Conservation (phyloP, 2,329 filamentous ascomycete species). For the Delphinella strobiligena region DNA sequence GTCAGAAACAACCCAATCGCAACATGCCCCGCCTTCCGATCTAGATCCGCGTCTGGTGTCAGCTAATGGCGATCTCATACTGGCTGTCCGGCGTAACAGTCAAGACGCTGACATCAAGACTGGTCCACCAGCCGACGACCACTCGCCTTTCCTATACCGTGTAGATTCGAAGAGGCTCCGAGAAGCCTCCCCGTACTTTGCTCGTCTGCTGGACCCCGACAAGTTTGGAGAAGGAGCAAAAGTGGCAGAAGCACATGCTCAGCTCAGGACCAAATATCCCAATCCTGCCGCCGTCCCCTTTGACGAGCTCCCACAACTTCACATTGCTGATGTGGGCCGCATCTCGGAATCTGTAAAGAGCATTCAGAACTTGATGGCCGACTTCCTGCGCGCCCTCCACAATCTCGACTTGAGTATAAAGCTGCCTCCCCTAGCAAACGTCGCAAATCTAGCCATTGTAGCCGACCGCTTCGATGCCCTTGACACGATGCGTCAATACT, state of each 20-base stretch:
- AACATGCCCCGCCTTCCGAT: neutral
- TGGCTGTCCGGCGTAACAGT: neutral
- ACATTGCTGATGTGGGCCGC: slow-evolving; percentile 56
- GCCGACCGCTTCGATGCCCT: slow-evolving; percentile 64
- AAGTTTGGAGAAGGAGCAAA: slow-evolving; percentile 51
- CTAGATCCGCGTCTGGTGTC: neutral
- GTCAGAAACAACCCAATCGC: neutral
- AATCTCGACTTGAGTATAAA: slow-evolving; percentile 32
- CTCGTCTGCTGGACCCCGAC: slow-evolving; percentile 49
- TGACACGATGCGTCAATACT: slow-evolving; percentile 40
- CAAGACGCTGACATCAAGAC: neutral
- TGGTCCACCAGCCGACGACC: too few relatives aligned
- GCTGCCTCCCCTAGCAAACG: slow-evolving; percentile 43
- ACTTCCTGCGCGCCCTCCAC: slow-evolving; percentile 57
- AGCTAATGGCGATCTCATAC: neutral
- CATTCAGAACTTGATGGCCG: slow-evolving; percentile 41
- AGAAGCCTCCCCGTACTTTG: slow-evolving; percentile 57
- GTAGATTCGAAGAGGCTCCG: slow-evolving; percentile 47
- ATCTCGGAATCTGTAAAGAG: slow-evolving; percentile 52
- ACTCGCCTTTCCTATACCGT: slow-evolving; percentile 43
- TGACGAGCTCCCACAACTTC: slow-evolving; percentile 48
- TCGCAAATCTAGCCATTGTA: slow-evolving; percentile 56
- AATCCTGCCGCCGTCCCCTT: slow-evolving; percentile 38
- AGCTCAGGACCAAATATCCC: slow-evolving; percentile 34
- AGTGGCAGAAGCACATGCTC: slow-evolving; percentile 40